A percentile compares a stretch with the other conserved stretches of the same genome.
These are phyloP conservation scores for Thymus mandschuricus DNA, from an alignment of 257 asterid species.

Conservation along the genomic window DNA sequence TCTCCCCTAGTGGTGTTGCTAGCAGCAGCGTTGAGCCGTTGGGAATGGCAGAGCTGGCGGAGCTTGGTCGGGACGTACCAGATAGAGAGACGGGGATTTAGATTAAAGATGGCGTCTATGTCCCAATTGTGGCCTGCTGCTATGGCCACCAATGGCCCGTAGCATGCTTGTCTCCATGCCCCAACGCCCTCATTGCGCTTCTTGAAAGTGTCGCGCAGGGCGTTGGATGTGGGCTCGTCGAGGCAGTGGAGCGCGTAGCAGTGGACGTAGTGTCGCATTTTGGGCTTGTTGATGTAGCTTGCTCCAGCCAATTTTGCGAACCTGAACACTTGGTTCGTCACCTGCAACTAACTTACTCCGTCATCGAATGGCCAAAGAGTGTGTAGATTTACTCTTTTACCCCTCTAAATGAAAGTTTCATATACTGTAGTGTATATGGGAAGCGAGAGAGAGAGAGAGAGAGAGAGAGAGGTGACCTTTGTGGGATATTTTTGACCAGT, in stretches of 20 bases:
- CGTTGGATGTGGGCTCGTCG: slow-evolving; percentile 77
- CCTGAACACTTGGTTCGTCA: slow-evolving; percentile 90
- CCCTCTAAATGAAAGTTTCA: no score
- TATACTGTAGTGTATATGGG: no score
- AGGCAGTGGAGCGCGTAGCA: slow-evolving; percentile 96
- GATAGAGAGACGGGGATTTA: slow-evolving; percentile 78
- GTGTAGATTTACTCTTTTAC: no score
- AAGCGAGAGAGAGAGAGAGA: no score
- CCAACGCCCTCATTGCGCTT: slow-evolving; percentile 90
- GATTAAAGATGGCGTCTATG: slow-evolving; percentile 74
- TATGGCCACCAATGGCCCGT: slow-evolving; percentile 80
- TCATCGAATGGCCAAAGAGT: no score
- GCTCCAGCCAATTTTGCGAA: slow-evolving; percentile 89
- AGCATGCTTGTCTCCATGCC: slow-evolving; percentile 92
- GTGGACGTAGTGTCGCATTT: slow-evolving; percentile 95
- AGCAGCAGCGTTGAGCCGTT: slow-evolving; percentile 60
- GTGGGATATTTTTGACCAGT: slow-evolving; percentile 95
- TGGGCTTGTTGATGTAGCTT: slow-evolving; percentile 95
- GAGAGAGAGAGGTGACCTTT: slow-evolving; percentile 50
- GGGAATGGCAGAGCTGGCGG: slow-evolving; percentile 96
- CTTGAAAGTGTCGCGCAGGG: slow-evolving; percentile 71
- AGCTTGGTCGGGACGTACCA: slow-evolving; percentile 99
- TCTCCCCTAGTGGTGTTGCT: slow-evolving; percentile 43
- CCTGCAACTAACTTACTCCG: slow-evolving; percentile 41
- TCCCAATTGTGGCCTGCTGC: slow-evolving; percentile 90